phyloP scores from a whole-genome alignment of 305 asterid species.

The Fraxinus latifolia region DNA sequence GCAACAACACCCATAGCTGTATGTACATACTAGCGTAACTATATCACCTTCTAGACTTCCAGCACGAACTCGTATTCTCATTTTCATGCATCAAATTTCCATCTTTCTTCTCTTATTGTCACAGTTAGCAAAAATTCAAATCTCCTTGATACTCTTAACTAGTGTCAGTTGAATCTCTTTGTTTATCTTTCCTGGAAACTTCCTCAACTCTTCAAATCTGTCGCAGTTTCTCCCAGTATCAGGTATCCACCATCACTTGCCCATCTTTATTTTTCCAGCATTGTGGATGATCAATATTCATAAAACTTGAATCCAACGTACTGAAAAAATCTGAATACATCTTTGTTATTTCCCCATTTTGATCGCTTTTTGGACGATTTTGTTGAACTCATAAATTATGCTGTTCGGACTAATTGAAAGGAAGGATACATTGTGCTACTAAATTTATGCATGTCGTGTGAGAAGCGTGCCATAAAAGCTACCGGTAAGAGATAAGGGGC shows the following conservation, averaged over 20 bases:
- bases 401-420: not conserved
- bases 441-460: not conserved
- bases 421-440: not conserved
- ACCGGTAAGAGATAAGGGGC: not conserved
- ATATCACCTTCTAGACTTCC: not conserved
- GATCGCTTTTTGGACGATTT: not conserved
- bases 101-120: not conserved
- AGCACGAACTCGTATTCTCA: not conserved
- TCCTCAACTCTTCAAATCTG: not conserved
- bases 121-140: constrained; percentile 11
- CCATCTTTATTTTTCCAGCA: not conserved
- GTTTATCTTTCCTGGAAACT: constrained; percentile 10
- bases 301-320: not conserved
- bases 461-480: not conserved
- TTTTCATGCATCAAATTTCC: constrained; percentile 5
- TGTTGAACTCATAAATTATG: not conserved
- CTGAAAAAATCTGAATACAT: not conserved
- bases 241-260: not conserved
- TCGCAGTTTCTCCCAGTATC: not conserved
- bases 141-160: not conserved
- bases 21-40: constrained; percentile 4
- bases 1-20: not conserved
- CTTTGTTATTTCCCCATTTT: not conserved
- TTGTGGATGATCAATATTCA: not conserved
- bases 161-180: not conserved